These are phyloP conservation scores for Selenicereus undatus DNA, from an alignment of 148 eudicot genomes.

Conservation along the genomic window DNA sequence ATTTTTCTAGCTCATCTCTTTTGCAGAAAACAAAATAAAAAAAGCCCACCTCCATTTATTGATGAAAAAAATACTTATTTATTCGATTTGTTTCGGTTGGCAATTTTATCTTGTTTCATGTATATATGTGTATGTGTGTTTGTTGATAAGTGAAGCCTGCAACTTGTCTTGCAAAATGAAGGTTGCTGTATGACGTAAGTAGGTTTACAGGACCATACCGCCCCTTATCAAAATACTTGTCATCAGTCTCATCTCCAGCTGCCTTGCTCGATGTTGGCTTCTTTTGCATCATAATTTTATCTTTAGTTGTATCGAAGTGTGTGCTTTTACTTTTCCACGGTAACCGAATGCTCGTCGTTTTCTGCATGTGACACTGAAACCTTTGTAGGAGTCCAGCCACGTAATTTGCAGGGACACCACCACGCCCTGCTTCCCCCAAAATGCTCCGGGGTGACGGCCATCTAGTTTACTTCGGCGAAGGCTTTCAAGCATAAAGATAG, in stretches of 20 bases:
- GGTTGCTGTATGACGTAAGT: not conserved
- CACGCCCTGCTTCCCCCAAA: not conserved
- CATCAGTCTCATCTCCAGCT: not conserved
- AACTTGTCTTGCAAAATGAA: not conserved
- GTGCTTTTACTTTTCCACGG: not conserved
- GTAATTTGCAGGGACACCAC: not conserved
- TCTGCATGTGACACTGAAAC: not conserved
- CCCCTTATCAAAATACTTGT: constrained; percentile 5
- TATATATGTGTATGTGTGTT: not conserved
- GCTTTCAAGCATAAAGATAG: not conserved
- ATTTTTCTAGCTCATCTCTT: not conserved
- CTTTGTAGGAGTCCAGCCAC: not conserved
- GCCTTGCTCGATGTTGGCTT: not conserved
- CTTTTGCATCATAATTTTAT: not conserved
- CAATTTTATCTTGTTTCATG: not conserved
- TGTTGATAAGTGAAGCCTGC: not conserved
- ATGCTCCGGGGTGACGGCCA: not conserved
- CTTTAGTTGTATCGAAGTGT: not conserved
- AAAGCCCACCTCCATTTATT: not conserved
- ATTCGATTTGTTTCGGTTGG: not conserved
- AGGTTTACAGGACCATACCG: not conserved
- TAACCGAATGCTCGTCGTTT: not conserved
- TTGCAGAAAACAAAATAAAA: too few species aligned
- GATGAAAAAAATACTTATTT: not conserved
- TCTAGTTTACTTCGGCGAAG: not conserved